Evolutionary conservation across 1,139 yeast genomes (phyloP).

Genomic region (Scheffersomyces insectosa): DNA sequence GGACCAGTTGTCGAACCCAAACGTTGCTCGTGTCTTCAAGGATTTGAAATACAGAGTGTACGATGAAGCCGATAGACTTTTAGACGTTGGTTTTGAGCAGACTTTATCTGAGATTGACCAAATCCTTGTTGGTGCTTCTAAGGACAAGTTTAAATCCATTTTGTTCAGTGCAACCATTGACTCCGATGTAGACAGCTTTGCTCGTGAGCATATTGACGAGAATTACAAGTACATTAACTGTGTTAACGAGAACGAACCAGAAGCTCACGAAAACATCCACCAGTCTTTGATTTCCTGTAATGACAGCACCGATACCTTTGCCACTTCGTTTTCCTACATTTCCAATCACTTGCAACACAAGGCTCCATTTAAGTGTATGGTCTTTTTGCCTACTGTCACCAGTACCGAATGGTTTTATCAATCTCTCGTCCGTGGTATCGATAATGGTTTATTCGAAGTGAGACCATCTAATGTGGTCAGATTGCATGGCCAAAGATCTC

Average conservation of each 20-base stretch:
- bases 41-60: conserved; percentile 65
- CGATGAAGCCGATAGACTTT: conserved; percentile 86
- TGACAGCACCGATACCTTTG: conserved; percentile 49
- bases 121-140: conserved; percentile 42
- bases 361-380: conserved; percentile 66
- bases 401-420: conserved; percentile 59
- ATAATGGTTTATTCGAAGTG: conserved; percentile 12
- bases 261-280: conserved; percentile 75
- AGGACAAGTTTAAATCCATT: conserved; percentile 54
- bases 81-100: conserved; percentile 75
- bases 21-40: conserved; percentile 49
- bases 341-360: conserved; percentile 23
- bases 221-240: conserved; percentile 73
- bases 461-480: conserved; percentile 18
- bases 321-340: conserved; percentile 54
- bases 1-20: conserved; percentile 53
- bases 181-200: conserved; percentile 62
- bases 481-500: conserved; percentile 76
- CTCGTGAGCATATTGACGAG: conserved; percentile 63
- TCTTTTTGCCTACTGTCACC: conserved; percentile 78
- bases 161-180: conserved; percentile 90
- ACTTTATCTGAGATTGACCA: conserved; percentile 59
- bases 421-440: conserved; percentile 19
- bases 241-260: conserved; percentile 71
- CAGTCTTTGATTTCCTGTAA: conserved; percentile 61